Conservation (phyloP, 352 stramenopile genomes). For the Globisporangium nagaii region DNA sequence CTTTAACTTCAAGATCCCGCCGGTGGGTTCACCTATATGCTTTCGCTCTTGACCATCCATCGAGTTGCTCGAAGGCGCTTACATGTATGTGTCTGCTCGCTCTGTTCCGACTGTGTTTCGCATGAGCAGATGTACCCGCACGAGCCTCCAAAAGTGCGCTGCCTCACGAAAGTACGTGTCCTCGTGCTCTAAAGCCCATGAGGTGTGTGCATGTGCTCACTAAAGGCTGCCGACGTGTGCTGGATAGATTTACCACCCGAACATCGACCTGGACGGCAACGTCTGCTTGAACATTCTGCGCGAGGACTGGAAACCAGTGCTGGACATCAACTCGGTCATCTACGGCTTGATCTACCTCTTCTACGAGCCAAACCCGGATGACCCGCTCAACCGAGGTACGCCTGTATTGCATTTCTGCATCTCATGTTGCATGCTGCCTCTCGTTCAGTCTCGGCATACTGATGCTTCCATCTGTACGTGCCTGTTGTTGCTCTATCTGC, state of each 20-base stretch:
- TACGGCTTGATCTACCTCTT: slow-evolving; percentile 99
- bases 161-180: slow-evolving; percentile 87
- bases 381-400: slow-evolving; percentile 94
- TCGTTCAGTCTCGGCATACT: background rate
- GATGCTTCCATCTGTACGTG: background rate
- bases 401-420: background rate
- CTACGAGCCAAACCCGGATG: slow-evolving; percentile 98
- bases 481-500: too few species aligned
- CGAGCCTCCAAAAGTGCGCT: slow-evolving; percentile 97
- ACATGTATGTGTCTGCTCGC: background rate
- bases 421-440: too few species aligned
- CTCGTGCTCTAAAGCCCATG: background rate
- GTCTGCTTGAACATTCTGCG: slow-evolving; percentile 97
- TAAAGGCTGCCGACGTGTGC: too few species aligned
- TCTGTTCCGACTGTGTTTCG: slow-evolving; percentile 8
- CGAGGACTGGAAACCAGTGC: slow-evolving; percentile 98
- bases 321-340: slow-evolving; percentile 99
- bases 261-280: slow-evolving; percentile 98
- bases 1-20: slow-evolving; percentile 97
- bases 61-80: slow-evolving; percentile 4
- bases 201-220: background rate
- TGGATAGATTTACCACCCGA: slow-evolving; percentile 96
- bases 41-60: too few species aligned
- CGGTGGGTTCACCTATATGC: too few species aligned
- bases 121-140: slow-evolving; percentile 88